Conservation (phyloP, 352 stramenopile genomes). For the Phytopythium kandeliae region DNA sequence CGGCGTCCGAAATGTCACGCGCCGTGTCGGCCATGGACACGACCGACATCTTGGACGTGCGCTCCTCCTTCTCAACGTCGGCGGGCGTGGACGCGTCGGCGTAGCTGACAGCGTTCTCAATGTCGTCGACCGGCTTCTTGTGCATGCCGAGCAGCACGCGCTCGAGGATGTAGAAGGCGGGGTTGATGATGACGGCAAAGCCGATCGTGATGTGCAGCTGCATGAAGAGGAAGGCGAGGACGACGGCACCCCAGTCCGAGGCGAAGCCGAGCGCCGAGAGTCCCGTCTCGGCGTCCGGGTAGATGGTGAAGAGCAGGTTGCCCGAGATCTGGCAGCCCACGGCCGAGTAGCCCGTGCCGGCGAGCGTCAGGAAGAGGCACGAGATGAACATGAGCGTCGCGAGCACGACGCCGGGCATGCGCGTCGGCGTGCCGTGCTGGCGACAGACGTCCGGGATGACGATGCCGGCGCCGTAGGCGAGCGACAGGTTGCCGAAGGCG, state of each 20-base stretch:
- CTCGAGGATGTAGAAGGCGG: constrained; percentile 45
- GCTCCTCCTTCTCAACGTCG: constrained; percentile 5
- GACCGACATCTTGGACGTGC: constrained; percentile 11
- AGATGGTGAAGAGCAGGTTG: constrained; percentile 55
- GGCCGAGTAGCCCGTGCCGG: constrained; percentile 27
- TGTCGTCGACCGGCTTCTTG: constrained; percentile 26
- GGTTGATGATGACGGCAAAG: constrained; percentile 54
- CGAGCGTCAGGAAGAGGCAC: constrained; percentile 37
- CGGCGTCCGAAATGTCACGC: constrained; percentile 5
- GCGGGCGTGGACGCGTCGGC: constrained; percentile 11
- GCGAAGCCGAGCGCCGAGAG: constrained; percentile 21
- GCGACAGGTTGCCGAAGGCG: constrained; percentile 2
- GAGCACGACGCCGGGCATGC: constrained; percentile 27
- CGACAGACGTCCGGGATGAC: constrained; percentile 38
- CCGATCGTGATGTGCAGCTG: constrained; percentile 27
- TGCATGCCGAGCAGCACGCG: constrained; percentile 46
- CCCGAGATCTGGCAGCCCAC: constrained; percentile 50
- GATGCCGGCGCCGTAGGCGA: constrained; percentile 25
- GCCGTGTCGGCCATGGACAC: constrained; percentile 20
- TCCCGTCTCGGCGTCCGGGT: constrained; percentile 2
- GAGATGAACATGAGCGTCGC: constrained; percentile 43
- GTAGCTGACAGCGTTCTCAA: constrained; percentile 21
- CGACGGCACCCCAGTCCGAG: constrained; percentile 18
- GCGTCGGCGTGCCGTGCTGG: constrained; percentile 30
- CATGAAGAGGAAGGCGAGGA: constrained; percentile 24